These are phyloP conservation scores for Penicillium antarcticum DNA, from an alignment of 495 filamentous ascomycete species.

Conservation along the genomic window DNA sequence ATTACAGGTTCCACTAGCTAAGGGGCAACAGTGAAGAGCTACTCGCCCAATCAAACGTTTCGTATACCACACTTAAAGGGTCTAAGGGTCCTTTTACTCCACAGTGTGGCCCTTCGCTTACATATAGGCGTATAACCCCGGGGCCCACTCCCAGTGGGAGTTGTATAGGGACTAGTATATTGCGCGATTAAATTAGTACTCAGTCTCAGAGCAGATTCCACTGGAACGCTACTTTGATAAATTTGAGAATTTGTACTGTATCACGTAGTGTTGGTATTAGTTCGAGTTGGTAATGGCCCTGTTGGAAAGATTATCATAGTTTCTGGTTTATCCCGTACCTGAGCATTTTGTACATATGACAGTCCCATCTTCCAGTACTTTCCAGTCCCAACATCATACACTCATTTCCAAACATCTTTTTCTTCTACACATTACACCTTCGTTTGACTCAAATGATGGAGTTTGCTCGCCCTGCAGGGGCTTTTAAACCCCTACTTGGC, in stretches of 20 bases:
- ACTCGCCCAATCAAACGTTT: neutral
- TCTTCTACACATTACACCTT: neutral
- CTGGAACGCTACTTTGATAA: neutral
- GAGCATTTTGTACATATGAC: neutral
- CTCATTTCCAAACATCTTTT: neutral
- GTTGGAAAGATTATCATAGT: neutral
- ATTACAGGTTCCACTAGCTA: neutral
- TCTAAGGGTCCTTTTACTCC: neutral
- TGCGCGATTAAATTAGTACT: slow-evolving; percentile 1
- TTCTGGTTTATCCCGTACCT: neutral
- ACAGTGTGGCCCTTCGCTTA: neutral
- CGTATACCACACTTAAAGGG: neutral
- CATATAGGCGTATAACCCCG: neutral
- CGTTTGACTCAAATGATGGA: neutral
- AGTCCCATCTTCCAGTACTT: neutral
- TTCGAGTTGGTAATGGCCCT: neutral
- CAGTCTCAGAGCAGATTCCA: neutral
- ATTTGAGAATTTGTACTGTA: neutral
- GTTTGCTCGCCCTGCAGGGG: neutral
- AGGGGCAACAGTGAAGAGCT: neutral
- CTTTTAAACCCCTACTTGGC: neutral
- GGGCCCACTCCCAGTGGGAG: neutral
- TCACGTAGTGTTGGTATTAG: neutral
- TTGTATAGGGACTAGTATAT: slow-evolving; percentile 1
- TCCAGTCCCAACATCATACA: slow-evolving; percentile 1